phyloP scores from a whole-genome alignment of 441 rosid species.

The Omphalea diandra region DNA sequence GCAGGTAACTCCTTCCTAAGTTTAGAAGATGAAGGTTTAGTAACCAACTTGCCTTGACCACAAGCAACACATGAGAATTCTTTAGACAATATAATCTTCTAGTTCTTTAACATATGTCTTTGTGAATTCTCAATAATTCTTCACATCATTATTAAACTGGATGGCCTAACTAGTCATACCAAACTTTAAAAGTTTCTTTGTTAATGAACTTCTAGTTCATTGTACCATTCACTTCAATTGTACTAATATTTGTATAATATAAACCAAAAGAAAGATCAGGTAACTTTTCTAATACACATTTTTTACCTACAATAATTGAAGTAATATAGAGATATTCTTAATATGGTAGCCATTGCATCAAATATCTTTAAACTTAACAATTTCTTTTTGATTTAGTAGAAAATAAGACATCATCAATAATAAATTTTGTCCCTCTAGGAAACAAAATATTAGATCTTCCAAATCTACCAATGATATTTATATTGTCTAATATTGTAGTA shows the following conservation, averaged over 20 bases:
- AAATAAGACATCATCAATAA: not conserved
- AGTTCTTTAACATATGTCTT: slow-evolving; percentile 2
- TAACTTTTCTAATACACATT: slow-evolving; percentile 11
- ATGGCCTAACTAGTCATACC: slow-evolving; percentile 11
- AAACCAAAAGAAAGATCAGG: not conserved
- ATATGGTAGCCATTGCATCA: not conserved
- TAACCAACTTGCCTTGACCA: slow-evolving; percentile 4
- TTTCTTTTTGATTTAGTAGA: slow-evolving; percentile 2
- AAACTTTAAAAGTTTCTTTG: not conserved
- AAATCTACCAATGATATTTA: not conserved
- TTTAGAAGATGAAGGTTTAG: not conserved
- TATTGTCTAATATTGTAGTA: not conserved
- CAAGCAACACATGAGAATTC: slow-evolving; percentile 4
- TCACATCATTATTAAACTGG: not conserved
- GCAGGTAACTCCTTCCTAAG: too few relatives aligned
- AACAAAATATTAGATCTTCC: not conserved
- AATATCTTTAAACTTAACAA: slow-evolving; percentile 21
- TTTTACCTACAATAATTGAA: not conserved
- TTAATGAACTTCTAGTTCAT: not conserved
- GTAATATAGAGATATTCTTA: slow-evolving; percentile 15
- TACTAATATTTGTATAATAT: not conserved
- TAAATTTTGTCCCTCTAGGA: not conserved
- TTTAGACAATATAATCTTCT: not conserved
- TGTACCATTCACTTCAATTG: not conserved
- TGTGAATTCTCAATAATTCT: slow-evolving; percentile 10